Conservation (phyloP, 345 rosid genomes). For the Linum lewisii region DNA sequence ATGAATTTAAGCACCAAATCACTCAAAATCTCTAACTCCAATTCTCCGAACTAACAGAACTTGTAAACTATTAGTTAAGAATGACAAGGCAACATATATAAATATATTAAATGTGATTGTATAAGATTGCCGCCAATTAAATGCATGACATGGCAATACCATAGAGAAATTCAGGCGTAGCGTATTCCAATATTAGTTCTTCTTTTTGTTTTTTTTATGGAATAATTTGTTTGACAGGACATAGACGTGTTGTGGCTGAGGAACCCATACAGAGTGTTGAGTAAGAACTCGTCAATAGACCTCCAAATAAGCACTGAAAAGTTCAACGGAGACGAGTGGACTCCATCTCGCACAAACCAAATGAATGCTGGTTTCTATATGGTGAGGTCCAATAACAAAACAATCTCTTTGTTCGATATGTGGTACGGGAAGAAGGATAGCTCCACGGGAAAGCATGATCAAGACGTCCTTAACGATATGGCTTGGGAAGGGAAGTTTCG, state of each 20-base stretch:
- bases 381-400: constrained; percentile 54
- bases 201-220: neutral
- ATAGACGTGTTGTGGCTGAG: constrained; percentile 72
- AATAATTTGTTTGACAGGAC: constrained; percentile 38
- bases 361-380: constrained; percentile 74
- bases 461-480: constrained; percentile 50
- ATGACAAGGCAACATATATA: too few relatives aligned
- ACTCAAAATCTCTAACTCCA: too few relatives aligned
- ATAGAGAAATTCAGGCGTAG: too few relatives aligned
- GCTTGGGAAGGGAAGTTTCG: constrained; percentile 24
- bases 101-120: too few relatives aligned
- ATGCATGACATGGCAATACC: too few relatives aligned
- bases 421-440: constrained; percentile 59
- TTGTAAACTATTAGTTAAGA: too few relatives aligned
- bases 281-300: constrained; percentile 29
- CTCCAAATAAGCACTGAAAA: constrained; percentile 60
- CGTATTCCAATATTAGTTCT: too few relatives aligned
- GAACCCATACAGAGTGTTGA: constrained; percentile 39
- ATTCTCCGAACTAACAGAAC: too few relatives aligned
- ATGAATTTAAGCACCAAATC: too few relatives aligned
- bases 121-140: too few relatives aligned
- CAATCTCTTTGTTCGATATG: constrained; percentile 40
- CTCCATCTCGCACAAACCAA: constrained; percentile 14
- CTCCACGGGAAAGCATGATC: constrained; percentile 52
- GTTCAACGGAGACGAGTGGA: constrained; percentile 22